Percentiles rank a stretch among this genome's conserved stretches.
Conservation (phyloP, 805 yeast species). For the Ogataea allantospora region DNA sequence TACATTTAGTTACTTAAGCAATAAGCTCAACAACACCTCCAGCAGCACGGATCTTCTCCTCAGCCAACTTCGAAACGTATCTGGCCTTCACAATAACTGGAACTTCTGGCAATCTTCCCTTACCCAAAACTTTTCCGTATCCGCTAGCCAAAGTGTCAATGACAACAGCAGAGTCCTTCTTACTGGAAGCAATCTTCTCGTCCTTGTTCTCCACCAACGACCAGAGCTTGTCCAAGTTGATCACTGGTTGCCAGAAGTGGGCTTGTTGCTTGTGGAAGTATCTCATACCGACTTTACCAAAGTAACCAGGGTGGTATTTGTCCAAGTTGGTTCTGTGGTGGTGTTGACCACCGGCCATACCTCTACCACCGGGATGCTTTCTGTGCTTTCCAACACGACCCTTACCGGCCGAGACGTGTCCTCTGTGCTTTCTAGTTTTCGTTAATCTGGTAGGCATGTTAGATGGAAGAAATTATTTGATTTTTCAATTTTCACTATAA, state of each 20-base stretch:
- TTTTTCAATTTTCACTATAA: conserved; percentile 10
- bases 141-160: conserved; percentile 99
- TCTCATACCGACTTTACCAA: conserved; percentile 99
- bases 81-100: conserved; percentile 99
- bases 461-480: conserved; percentile 13
- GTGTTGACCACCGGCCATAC: conserved; percentile 99
- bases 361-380: conserved; percentile 99
- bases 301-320: conserved; percentile 99
- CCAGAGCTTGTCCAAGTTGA: conserved; percentile 99
- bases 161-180: conserved; percentile 93
- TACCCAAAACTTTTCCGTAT: conserved; percentile 99
- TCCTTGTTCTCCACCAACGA: conserved; percentile 94
- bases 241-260: conserved; percentile 97
- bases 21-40: conserved; percentile 99
- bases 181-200: conserved; percentile 80
- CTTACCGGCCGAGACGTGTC: conserved; percentile 99
- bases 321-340: conserved; percentile 99
- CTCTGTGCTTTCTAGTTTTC: conserved; percentile 99
- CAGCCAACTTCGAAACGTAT: conserved; percentile 98
- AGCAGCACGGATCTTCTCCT: conserved; percentile 99
- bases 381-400: conserved; percentile 99
- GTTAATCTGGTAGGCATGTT: conserved; percentile 98
- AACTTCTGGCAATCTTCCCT: conserved; percentile 96
- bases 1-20: conserved; percentile 60
- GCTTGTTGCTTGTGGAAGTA: conserved; percentile 93